A percentile compares a stretch with the other conserved stretches of the same genome.
These are phyloP conservation scores for Schizosaccharomyces japonicus DNA, from an alignment of 805 yeast species.

Conservation along the genomic window DNA sequence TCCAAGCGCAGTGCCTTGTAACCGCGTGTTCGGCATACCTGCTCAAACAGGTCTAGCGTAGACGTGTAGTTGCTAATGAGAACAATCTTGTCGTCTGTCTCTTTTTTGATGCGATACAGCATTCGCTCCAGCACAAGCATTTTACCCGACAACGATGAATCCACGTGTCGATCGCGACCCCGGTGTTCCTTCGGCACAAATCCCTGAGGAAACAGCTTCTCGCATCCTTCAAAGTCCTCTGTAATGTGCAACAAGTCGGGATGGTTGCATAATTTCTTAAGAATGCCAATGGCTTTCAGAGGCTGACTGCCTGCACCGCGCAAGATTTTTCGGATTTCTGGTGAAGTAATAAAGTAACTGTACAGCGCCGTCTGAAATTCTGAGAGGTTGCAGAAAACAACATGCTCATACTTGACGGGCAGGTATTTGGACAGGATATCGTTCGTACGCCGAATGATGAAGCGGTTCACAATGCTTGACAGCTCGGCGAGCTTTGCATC, in stretches of 20 bases:
- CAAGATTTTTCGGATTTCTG: conserved; percentile 45
- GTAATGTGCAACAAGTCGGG: conserved; percentile 65
- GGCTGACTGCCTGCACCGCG: conserved; percentile 54
- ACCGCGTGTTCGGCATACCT: conserved; percentile 39
- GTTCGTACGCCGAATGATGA: conserved; percentile 84
- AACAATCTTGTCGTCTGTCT: conserved; percentile 71
- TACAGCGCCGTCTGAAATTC: conserved; percentile 56
- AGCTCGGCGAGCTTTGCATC: conserved; percentile 45
- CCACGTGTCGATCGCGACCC: conserved; percentile 40
- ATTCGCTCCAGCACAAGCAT: conserved; percentile 56
- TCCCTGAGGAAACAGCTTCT: conserved; percentile 26
- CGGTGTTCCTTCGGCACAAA: conserved; percentile 26
- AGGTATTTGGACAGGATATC: conserved; percentile 81
- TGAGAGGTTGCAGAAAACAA: conserved; percentile 67
- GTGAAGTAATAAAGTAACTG: conserved; percentile 50
- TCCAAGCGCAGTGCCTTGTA: conserved; percentile 70
- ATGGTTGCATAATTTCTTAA: conserved; percentile 82
- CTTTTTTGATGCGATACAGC: conserved; percentile 45
- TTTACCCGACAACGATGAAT: conserved; percentile 68
- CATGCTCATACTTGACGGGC: conserved; percentile 91
- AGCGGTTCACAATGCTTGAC: conserved; percentile 55
- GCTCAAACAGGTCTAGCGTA: conserved; percentile 74
- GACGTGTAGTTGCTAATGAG: conserved; percentile 85
- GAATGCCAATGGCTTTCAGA: conserved; percentile 62
- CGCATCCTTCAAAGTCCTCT: conserved; percentile 52